Percentiles rank a stretch among this genome's conserved stretches.
Conservation (phyloP, 169 alveolate species). For the Plasmodium adleri region DNA sequence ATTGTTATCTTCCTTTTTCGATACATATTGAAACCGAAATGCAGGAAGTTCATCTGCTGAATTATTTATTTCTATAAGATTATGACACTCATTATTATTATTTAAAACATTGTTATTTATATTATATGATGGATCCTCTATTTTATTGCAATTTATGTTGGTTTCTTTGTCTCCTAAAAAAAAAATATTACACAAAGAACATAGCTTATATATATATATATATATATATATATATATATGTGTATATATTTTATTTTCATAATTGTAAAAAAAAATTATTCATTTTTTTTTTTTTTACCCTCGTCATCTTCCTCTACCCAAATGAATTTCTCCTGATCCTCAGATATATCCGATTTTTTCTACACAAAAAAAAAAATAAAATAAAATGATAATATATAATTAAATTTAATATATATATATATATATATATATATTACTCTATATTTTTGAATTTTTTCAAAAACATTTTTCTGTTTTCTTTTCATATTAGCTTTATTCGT, state of each 20-base stretch:
- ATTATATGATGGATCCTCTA: not conserved
- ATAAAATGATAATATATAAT: not conserved
- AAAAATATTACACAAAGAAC: not conserved
- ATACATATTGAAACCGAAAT: slow-evolving; percentile 40
- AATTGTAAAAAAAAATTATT: too few species aligned
- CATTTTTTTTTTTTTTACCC: not conserved
- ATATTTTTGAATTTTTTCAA: slow-evolving; percentile 43
- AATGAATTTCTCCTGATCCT: slow-evolving; percentile 61
- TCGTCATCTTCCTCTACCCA: slow-evolving; percentile 73
- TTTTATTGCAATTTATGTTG: not conserved
- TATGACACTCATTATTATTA: not conserved
- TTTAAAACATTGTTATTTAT: not conserved
- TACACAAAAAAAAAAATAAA: slow-evolving; percentile 12
- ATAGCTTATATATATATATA: not conserved
- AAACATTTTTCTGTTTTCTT: slow-evolving; percentile 39
- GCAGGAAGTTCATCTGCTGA: not conserved
- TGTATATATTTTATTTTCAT: too few species aligned
- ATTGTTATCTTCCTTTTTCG: slow-evolving; percentile 3
- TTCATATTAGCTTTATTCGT: slow-evolving; percentile 72
- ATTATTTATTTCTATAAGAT: slow-evolving; percentile 27
- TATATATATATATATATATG: too few species aligned
- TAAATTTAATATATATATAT: not conserved
- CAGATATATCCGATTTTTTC: slow-evolving; percentile 28
- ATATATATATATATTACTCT: slow-evolving; percentile 17
- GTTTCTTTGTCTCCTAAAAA: not conserved